Conservation (phyloP, 192 early-diverging fungal genomes). For the Obelidium mucronatum region DNA sequence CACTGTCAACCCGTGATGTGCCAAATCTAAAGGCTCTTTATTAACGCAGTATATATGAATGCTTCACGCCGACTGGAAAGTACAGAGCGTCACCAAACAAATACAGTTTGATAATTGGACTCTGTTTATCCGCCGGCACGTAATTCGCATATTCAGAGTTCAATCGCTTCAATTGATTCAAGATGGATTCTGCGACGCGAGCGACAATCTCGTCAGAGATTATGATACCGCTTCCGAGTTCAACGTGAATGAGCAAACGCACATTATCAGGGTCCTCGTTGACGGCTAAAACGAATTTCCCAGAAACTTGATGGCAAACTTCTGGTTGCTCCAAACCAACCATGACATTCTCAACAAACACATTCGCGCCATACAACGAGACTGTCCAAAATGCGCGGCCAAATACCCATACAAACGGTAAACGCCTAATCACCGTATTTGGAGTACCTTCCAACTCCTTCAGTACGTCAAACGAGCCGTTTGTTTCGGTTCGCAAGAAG, state of each 20-base stretch:
- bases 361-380: constrained; percentile 51
- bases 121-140: constrained; percentile 45
- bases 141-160: constrained; percentile 49
- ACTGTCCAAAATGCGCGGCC: constrained; percentile 50
- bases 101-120: constrained; percentile 33
- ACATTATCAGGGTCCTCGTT: constrained; percentile 31
- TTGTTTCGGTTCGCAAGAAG: constrained; percentile 22
- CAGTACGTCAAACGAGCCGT: constrained; percentile 1
- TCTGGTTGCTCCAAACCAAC: constrained; percentile 42
- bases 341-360: constrained; percentile 54
- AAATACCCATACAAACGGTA: constrained; percentile 53
- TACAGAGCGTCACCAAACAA: constrained; percentile 39
- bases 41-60: constrained; percentile 48
- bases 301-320: constrained; percentile 41
- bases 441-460: background rate
- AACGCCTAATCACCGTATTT: background rate
- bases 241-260: constrained; percentile 24
- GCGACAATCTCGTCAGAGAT: background rate
- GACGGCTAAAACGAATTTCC: constrained; percentile 45
- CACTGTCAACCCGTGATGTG: too few relatives aligned
- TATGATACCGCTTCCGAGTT: background rate
- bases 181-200: constrained; percentile 23
- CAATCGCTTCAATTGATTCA: constrained; percentile 26
- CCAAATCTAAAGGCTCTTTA: too few relatives aligned
- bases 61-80: constrained; percentile 50